Percentiles rank a stretch among this genome's conserved stretches.
phyloP scores from a whole-genome alignment of 2,329 filamentous ascomycete species.

The Pyrenophora tritici-repentis region DNA sequence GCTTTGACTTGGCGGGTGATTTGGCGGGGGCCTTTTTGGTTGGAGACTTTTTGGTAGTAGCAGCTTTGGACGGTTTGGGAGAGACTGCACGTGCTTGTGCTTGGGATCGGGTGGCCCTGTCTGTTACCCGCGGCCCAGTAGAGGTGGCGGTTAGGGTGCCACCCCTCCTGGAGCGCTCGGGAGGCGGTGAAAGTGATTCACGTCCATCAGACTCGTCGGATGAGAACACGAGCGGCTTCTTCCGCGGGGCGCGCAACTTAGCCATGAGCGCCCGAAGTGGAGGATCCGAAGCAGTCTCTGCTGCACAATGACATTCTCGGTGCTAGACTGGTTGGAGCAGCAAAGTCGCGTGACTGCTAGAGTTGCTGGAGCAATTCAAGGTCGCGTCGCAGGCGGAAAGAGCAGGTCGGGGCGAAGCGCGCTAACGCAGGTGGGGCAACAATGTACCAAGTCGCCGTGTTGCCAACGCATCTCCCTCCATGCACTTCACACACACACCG shows the following conservation, averaged over 20 bases:
- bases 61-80: slow-evolving; percentile 23
- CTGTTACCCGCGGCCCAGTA: slow-evolving; percentile 22
- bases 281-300: slow-evolving; percentile 19
- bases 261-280: slow-evolving; percentile 44
- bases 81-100: slow-evolving; percentile 23
- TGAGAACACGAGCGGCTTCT: slow-evolving; percentile 45
- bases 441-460: background rate
- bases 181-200: slow-evolving; percentile 36
- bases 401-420: slow-evolving; percentile 3
- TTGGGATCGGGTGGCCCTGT: slow-evolving; percentile 23
- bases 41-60: slow-evolving; percentile 32
- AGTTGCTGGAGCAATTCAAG: slow-evolving; percentile 1
- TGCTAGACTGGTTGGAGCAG: slow-evolving; percentile 21
- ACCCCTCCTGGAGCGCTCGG: slow-evolving; percentile 36
- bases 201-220: slow-evolving; percentile 40
- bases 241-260: slow-evolving; percentile 45
- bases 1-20: slow-evolving; percentile 44
- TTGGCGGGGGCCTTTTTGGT: slow-evolving; percentile 36
- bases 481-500: slow-evolving; percentile 19
- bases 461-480: slow-evolving; percentile 14
- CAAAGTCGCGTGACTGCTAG: slow-evolving; percentile 9
- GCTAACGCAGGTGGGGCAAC: slow-evolving; percentile 4
- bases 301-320: slow-evolving; percentile 39
- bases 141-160: slow-evolving; percentile 29
- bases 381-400: slow-evolving; percentile 4